A percentile compares a stretch with the other conserved stretches of the same genome.
Evolutionary conservation across 768 basidiomycete species (phyloP).

Genomic region (Suillus alpinus): DNA sequence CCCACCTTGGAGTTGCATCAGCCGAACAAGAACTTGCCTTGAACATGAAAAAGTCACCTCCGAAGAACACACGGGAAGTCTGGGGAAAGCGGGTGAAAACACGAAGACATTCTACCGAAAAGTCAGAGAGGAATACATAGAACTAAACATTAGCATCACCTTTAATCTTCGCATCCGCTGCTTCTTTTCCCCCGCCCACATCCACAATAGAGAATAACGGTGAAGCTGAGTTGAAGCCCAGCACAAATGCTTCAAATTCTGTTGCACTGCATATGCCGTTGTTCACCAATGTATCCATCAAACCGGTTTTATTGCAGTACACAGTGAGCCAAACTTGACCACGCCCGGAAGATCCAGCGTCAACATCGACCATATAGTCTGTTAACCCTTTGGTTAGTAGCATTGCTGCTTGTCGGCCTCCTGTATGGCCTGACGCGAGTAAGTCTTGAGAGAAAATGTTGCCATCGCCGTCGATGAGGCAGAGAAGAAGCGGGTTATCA

Average conservation of each 20-base stretch:
- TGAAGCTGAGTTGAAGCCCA: constrained; percentile 39
- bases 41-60: constrained; percentile 19
- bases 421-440: constrained; percentile 28
- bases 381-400: constrained; percentile 35
- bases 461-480: constrained; percentile 40
- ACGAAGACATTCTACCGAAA: constrained; percentile 43
- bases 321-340: constrained; percentile 37
- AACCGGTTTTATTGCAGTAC: constrained; percentile 35
- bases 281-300: constrained; percentile 29
- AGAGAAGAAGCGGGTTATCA: constrained; percentile 37
- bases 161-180: constrained; percentile 42
- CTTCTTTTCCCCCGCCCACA: constrained; percentile 42
- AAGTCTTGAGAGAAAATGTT: constrained; percentile 36
- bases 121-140: neutral
- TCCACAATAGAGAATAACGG: constrained; percentile 41
- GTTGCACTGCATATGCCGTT: constrained; percentile 30
- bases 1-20: constrained; percentile 16
- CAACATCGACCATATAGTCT: constrained; percentile 28
- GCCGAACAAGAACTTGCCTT: neutral
- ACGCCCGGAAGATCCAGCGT: constrained; percentile 22
- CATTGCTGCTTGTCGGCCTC: constrained; percentile 36
- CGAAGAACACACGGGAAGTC: constrained; percentile 39
- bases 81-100: constrained; percentile 53
- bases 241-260: constrained; percentile 35
- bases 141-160: constrained; percentile 16